Evolutionary conservation across 768 basidiomycete species (phyloP).

Genomic region (Fibroporia radiculosa): DNA sequence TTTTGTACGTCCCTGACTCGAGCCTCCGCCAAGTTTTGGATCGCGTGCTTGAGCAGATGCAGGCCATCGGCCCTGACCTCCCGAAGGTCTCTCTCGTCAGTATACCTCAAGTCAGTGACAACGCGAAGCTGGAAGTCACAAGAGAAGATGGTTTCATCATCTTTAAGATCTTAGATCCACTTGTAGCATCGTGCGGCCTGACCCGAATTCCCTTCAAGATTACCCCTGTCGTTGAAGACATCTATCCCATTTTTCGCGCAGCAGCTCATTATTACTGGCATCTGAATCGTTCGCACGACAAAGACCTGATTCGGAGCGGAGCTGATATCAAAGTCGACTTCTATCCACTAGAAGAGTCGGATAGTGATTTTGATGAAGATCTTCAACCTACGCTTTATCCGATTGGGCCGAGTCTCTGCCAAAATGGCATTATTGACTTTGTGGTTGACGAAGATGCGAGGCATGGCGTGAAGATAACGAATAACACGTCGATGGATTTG

Average conservation of each 20-base stretch:
- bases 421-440: slow-evolving; percentile 16
- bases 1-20: too few species aligned
- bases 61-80: too few species aligned
- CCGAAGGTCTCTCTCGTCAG: too few species aligned
- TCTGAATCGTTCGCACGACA: slow-evolving; percentile 1
- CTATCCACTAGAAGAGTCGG: background rate
- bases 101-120: too few species aligned
- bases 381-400: too few species aligned
- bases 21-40: too few species aligned
- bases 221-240: background rate
- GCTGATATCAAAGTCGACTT: background rate
- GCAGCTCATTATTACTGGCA: slow-evolving; percentile 9
- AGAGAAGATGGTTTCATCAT: background rate
- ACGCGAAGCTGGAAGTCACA: background rate
- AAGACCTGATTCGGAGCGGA: too few species aligned
- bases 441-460: slow-evolving; percentile 11
- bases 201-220: background rate
- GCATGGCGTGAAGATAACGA: slow-evolving; percentile 18
- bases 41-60: too few species aligned
- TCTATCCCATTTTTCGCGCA: slow-evolving; percentile 3
- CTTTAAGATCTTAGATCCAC: background rate
- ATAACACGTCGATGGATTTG: slow-evolving; percentile 14
- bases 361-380: background rate
- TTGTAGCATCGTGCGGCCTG: background rate
- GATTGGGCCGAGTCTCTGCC: background rate